Percentiles rank a stretch among this genome's conserved stretches.
Conservation (phyloP, 257 asterid species). For the Primulina huaijiensis region DNA sequence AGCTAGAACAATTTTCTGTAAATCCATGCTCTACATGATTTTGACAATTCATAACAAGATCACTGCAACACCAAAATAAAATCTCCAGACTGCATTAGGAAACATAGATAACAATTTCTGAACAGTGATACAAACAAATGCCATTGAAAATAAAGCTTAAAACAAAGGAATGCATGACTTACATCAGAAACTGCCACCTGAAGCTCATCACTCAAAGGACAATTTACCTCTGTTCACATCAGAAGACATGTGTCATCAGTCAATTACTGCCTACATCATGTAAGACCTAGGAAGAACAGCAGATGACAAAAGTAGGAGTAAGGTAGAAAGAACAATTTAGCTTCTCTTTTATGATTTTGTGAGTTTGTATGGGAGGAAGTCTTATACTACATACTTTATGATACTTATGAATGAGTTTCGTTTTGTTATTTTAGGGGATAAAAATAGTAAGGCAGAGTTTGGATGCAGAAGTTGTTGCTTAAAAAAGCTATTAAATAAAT, state of each 20-base stretch:
- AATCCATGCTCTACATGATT: too few species aligned
- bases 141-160: too few species aligned
- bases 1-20: too few species aligned
- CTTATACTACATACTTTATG: not conserved
- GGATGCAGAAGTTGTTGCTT: too few species aligned
- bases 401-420: not conserved
- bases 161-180: conserved; percentile 31
- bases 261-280: conserved; percentile 7
- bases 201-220: conserved; percentile 34
- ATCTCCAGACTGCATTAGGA: not conserved
- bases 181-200: conserved; percentile 44
- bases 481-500: too few species aligned
- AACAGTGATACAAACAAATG: not conserved
- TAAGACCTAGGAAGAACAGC: not conserved
- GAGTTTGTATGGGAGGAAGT: not conserved
- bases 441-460: not conserved
- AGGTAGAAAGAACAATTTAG: not conserved
- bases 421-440: not conserved
- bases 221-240: conserved; percentile 50
- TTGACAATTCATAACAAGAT: not conserved
- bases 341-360: too few species aligned
- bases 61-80: not conserved
- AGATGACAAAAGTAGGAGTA: not conserved
- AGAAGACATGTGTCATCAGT: conserved; percentile 18
- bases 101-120: not conserved